phyloP scores from a whole-genome alignment of 2,329 filamentous ascomycete species.

The Ceratocystis variospora region DNA sequence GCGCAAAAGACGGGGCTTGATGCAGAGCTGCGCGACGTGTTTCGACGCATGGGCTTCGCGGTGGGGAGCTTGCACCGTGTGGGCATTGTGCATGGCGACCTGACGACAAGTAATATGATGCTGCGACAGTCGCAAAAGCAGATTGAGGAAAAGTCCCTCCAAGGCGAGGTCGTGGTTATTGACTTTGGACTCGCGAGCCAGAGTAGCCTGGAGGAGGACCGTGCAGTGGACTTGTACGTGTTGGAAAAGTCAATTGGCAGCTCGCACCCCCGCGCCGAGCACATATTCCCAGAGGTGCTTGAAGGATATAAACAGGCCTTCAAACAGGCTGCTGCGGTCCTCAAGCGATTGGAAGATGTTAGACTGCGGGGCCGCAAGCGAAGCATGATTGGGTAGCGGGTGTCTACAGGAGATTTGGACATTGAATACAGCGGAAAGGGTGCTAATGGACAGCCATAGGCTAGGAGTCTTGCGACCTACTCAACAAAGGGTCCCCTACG shows the following conservation, averaged over 20 bases:
- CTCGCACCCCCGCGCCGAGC: slow-evolving; percentile 78
- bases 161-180: slow-evolving; percentile 75
- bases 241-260: slow-evolving; percentile 88
- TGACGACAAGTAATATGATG: slow-evolving; percentile 98
- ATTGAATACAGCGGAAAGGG: neutral
- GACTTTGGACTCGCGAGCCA: slow-evolving; percentile 86
- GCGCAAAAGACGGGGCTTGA: slow-evolving; percentile 31
- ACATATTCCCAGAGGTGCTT: slow-evolving; percentile 59
- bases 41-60: slow-evolving; percentile 55
- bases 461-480: neutral
- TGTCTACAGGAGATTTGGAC: neutral
- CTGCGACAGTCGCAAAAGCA: slow-evolving; percentile 35
- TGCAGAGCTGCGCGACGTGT: slow-evolving; percentile 42
- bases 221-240: slow-evolving; percentile 92
- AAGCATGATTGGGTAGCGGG: slow-evolving; percentile 75
- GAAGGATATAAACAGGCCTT: slow-evolving; percentile 59
- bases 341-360: slow-evolving; percentile 81
- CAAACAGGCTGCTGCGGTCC: slow-evolving; percentile 57
- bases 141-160: slow-evolving; percentile 27
- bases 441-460: neutral
- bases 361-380: slow-evolving; percentile 87
- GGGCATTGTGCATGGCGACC: slow-evolving; percentile 86
- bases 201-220: slow-evolving; percentile 73
- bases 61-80: slow-evolving; percentile 65
- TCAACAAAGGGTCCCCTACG: neutral